phyloP scores from a whole-genome alignment of 495 filamentous ascomycete genomes.

The Halenospora varia region DNA sequence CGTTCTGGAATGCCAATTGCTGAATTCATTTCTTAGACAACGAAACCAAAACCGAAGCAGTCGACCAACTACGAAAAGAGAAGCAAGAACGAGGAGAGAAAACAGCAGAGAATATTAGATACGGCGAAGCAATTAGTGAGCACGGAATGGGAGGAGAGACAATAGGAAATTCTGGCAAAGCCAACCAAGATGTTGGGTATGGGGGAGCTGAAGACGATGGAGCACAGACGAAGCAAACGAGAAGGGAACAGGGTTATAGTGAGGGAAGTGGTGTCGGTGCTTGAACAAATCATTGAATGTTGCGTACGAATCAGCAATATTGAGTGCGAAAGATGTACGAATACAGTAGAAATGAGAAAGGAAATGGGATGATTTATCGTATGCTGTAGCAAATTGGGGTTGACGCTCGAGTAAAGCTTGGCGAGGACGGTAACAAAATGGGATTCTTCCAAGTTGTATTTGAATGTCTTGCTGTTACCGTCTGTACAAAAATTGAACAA shows the following conservation, averaged over 20 bases:
- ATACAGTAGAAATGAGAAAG: not conserved
- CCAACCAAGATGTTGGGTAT: constrained; percentile 21
- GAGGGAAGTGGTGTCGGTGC: constrained; percentile 52
- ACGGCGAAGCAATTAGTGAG: constrained; percentile 42
- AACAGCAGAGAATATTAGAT: constrained; percentile 45
- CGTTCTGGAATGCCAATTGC: too few species aligned
- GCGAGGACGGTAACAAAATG: too few species aligned
- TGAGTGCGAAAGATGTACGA: not conserved
- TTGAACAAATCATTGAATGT: too few species aligned
- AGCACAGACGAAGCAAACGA: constrained; percentile 36
- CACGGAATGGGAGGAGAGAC: constrained; percentile 37
- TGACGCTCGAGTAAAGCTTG: too few species aligned
- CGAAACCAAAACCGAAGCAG: not conserved
- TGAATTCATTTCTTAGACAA: not conserved
- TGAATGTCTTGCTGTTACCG: too few species aligned
- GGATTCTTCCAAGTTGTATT: too few species aligned
- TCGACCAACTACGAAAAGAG: constrained; percentile 24
- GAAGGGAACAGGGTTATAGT: constrained; percentile 59
- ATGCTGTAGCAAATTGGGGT: not conserved
- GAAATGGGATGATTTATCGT: not conserved
- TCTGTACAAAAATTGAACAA: too few species aligned
- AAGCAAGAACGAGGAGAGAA: constrained; percentile 32
- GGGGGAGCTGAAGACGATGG: constrained; percentile 19
- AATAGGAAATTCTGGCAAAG: constrained; percentile 23
- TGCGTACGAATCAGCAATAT: too few species aligned